Conservation (phyloP, 257 asterid species). For the Fraxinus excelsior region DNA sequence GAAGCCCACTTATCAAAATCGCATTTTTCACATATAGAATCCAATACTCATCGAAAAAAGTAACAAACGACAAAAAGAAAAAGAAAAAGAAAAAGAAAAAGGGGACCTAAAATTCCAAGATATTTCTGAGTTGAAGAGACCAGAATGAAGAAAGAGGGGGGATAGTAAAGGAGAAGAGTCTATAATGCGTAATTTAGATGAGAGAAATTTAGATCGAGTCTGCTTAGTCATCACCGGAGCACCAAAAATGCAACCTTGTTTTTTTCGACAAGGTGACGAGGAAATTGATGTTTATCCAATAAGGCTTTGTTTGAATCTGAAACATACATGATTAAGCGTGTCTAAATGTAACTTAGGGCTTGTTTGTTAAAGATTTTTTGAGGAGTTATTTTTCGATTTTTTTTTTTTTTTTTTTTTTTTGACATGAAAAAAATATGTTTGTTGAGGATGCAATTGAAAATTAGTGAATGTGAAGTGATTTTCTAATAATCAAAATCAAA, state of each 20-base stretch:
- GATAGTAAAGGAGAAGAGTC: slow-evolving; percentile 12
- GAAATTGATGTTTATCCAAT: slow-evolving; percentile 31
- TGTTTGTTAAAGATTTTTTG: background rate
- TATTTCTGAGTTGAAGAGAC: too few relatives aligned
- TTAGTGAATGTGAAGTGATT: too few relatives aligned
- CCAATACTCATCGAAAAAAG: background rate
- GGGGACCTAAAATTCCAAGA: too few relatives aligned
- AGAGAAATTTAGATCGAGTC: slow-evolving; percentile 25
- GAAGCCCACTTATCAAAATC: slow-evolving; percentile 40
- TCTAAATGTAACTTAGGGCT: background rate
- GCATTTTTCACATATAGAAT: slow-evolving; percentile 23
- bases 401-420: too few relatives aligned
- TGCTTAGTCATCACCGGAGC: slow-evolving; percentile 52
- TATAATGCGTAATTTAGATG: slow-evolving; percentile 2
- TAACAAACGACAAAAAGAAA: background rate
- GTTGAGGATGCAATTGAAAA: too few relatives aligned
- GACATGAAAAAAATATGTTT: too few relatives aligned
- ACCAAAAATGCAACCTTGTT: slow-evolving; percentile 21
- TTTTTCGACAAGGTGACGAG: slow-evolving; percentile 29
- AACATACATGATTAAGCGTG: background rate
- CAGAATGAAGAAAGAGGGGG: slow-evolving; percentile 8
- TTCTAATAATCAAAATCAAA: too few relatives aligned
- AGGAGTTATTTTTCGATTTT: too few relatives aligned
- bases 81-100: background rate
- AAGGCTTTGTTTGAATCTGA: slow-evolving; percentile 18